Conservation (phyloP, 208 protist species). For the Tritrichomonas foetus region DNA sequence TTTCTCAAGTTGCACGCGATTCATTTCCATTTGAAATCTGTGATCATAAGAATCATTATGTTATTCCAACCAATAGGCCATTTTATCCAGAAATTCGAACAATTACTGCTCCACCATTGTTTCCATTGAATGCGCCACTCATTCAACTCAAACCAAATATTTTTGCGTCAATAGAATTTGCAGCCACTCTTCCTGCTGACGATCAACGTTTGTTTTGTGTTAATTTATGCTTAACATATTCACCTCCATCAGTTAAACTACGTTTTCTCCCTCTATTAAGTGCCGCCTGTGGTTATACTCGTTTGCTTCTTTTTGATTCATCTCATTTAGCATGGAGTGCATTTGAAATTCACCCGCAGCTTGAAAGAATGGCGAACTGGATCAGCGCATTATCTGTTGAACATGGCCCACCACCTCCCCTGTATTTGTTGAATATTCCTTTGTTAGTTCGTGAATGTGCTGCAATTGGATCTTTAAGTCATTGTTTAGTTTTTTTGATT, state of each 20-base stretch:
- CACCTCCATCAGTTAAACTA: background rate
- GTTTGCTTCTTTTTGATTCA: background rate
- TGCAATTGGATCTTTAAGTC: background rate
- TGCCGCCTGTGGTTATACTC: background rate
- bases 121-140: too few species aligned
- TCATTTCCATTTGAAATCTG: too few species aligned
- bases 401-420: background rate
- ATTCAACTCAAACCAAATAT: too few species aligned
- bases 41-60: too few species aligned
- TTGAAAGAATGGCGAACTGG: background rate
- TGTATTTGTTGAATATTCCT: background rate
- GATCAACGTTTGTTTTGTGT: background rate
- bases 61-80: too few species aligned
- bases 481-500: background rate
- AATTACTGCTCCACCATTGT: too few species aligned
- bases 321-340: background rate
- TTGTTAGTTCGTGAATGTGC: background rate
- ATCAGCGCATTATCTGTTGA: background rate
- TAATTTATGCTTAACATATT: background rate
- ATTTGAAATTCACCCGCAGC: background rate
- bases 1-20: background rate
- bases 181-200: background rate
- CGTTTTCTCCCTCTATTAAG: background rate
- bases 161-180: background rate
- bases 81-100: too few species aligned